Base-by-base conservation (phyloP, 1,284 basidiomycete species). In the Golubevia sp. region DNA sequence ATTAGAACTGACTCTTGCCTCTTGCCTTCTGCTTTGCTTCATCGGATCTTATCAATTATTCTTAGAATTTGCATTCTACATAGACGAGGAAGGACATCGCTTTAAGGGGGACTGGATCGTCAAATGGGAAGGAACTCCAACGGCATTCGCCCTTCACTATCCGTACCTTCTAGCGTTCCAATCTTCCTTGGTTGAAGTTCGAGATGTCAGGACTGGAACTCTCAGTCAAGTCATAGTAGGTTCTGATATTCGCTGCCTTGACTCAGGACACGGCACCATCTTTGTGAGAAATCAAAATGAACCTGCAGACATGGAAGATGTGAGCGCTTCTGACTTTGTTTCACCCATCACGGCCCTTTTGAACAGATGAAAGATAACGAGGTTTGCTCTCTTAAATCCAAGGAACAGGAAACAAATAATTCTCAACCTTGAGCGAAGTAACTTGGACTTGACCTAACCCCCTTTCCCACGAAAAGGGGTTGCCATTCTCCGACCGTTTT, bases 61-160 rank as follows among this genome's bases (percentile, higher is more conserved):
- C 11, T 13, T n/a, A 26, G n/a, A 53, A 25, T 30, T 18, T 26
- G 51, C 51, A n/a, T 53, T 53, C 27, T 53, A 53, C 51, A 30
- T 53, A 8, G 27, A 53, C n/a, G 27, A 53, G 51, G n/a, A 25
- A 13, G 51, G 51, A 8, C 11, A n/a, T 13, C 51, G 51, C n/a
- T 25, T n/a, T 13, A 15, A 30, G 11, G 11, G 11, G 25, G n/a
- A 53, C n/a, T 53, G 51, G 51, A 53, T 53, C 25, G n/a, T 53
- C 27, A 25, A 8, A 8, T 53, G 51, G 51, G n/a, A 53, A 8
- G 51, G n/a, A 53, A 13, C 24, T 53, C 51, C 11, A 6, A 13
- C 51, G 11, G 51, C 51, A 30, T 53, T 53, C 27, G 51, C n/a
- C 11, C 51, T 53, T n/a, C 51, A 18, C 51, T 53, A 26, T 53